These are phyloP conservation scores for Ceratobasidium sp. DNA, from an alignment of 1,284 basidiomycete species.

Conservation along the genomic window DNA sequence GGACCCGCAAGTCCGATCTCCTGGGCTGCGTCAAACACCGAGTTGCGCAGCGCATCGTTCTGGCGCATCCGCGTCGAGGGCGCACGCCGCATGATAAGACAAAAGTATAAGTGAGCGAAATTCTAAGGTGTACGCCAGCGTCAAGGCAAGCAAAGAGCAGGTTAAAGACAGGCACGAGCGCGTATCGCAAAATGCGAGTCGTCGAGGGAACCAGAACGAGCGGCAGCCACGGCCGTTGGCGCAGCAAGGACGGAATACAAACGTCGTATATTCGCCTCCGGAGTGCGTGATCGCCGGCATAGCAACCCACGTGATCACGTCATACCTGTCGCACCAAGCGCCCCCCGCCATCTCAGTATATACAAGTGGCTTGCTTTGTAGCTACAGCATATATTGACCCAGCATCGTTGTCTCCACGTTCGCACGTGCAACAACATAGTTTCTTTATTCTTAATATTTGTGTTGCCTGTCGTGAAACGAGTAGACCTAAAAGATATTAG, in stretches of 20 bases:
- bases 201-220: constrained; percentile 13
- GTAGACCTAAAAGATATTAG: too few relatives aligned
- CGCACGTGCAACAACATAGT: not conserved
- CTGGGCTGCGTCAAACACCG: constrained; percentile 46
- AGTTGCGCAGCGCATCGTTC: constrained; percentile 36
- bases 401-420: not conserved
- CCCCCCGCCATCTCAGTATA: not conserved
- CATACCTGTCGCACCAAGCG: constrained; percentile 9
- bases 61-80: constrained; percentile 20
- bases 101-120: constrained; percentile 7
- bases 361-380: too few relatives aligned
- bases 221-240: constrained; percentile 4
- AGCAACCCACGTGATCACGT: constrained; percentile 37
- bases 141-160: not conserved
- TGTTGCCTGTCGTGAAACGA: too few relatives aligned
- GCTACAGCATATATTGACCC: not conserved
- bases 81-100: constrained; percentile 31
- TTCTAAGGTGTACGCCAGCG: constrained; percentile 32
- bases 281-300: constrained; percentile 26
- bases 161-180: constrained; percentile 3
- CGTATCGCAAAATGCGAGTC: not conserved
- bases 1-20: constrained; percentile 45
- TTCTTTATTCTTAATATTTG: too few relatives aligned
- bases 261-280: constrained; percentile 1
- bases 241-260: constrained; percentile 28